A percentile compares a stretch with the other conserved stretches of the same genome.
phyloP scores from a whole-genome alignment of 129 eudicot genomes.

The Chrysanthemum lavandulifolium region DNA sequence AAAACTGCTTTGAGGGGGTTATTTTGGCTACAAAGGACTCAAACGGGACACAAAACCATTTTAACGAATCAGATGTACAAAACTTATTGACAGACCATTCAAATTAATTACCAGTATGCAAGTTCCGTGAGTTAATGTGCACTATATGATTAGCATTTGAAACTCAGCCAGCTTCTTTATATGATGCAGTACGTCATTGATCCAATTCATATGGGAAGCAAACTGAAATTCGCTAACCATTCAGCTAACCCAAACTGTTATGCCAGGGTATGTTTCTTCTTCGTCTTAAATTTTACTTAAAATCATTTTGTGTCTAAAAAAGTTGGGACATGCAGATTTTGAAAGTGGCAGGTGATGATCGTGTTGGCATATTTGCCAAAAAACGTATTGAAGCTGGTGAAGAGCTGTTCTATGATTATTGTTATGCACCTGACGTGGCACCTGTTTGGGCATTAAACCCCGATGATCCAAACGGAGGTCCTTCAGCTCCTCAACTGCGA shows the following conservation, averaged over 20 bases:
- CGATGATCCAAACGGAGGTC: constrained; percentile 44
- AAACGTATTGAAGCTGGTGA: constrained; percentile 59
- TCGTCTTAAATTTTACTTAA: not conserved
- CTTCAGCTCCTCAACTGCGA: constrained; percentile 45
- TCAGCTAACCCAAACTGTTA: constrained; percentile 76
- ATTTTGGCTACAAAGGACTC: too few species aligned
- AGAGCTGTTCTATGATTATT: constrained; percentile 77
- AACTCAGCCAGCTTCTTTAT: not conserved
- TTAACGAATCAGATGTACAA: too few species aligned
- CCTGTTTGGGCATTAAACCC: constrained; percentile 77
- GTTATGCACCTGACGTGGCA: constrained; percentile 56
- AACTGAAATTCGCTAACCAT: constrained; percentile 85
- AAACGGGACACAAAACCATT: too few species aligned
- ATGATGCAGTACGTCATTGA: constrained; percentile 72
- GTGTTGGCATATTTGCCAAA: constrained; percentile 84
- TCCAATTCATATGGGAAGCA: constrained; percentile 81
- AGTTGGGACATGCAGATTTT: constrained; percentile 43
- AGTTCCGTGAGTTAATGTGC: not conserved
- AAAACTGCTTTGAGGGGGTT: too few species aligned
- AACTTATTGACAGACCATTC: too few species aligned
- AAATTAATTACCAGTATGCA: too few species aligned
- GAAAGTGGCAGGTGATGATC: constrained; percentile 82
- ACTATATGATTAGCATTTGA: not conserved
- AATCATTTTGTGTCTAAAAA: constrained; percentile 10
- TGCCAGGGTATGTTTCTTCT: constrained; percentile 48